These are phyloP conservation scores for Cladosporium colombiae DNA, from an alignment of 2,329 filamentous ascomycete species.

Conservation along the genomic window DNA sequence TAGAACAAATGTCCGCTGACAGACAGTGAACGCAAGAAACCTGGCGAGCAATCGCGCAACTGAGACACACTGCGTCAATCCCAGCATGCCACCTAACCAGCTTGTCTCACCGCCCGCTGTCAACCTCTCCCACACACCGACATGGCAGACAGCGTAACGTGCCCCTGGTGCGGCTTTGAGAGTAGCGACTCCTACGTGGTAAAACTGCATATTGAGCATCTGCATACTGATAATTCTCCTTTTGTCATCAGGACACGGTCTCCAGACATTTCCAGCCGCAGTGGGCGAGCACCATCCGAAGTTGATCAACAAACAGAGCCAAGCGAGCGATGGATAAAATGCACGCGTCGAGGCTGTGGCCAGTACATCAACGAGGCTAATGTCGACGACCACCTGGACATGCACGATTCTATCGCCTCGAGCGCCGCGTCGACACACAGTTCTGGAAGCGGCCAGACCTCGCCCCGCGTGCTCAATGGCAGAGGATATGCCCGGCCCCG, in stretches of 20 bases:
- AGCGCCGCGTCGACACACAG: conserved; percentile 29
- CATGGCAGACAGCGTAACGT: conserved; percentile 9
- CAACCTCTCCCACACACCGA: conserved; percentile 7
- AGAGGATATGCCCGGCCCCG: background rate
- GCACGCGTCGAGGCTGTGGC: conserved; percentile 46
- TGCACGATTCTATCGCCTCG: conserved; percentile 38
- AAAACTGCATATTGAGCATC: conserved; percentile 37
- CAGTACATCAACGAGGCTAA: conserved; percentile 45
- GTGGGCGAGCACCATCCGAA: background rate
- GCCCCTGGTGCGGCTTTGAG: conserved; percentile 29
- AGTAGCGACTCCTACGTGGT: conserved; percentile 31
- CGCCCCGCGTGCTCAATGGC: conserved; percentile 1
- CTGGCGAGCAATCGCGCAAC: background rate
- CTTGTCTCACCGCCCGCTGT: conserved; percentile 9
- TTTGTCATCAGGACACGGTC: conserved; percentile 21
- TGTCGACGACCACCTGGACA: conserved; percentile 49
- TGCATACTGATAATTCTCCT: conserved; percentile 35
- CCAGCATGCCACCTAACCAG: conserved; percentile 9
- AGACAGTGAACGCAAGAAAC: background rate
- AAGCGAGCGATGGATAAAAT: conserved; percentile 32
- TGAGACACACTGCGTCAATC: conserved; percentile 14
- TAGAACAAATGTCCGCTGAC: background rate
- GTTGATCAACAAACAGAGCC: conserved; percentile 8
- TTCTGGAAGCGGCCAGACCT: conserved; percentile 41
- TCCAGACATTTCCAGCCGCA: background rate